Evolutionary conservation across 352 stramenopile genomes (phyloP).

Genomic region (Elongisporangium undulatum): DNA sequence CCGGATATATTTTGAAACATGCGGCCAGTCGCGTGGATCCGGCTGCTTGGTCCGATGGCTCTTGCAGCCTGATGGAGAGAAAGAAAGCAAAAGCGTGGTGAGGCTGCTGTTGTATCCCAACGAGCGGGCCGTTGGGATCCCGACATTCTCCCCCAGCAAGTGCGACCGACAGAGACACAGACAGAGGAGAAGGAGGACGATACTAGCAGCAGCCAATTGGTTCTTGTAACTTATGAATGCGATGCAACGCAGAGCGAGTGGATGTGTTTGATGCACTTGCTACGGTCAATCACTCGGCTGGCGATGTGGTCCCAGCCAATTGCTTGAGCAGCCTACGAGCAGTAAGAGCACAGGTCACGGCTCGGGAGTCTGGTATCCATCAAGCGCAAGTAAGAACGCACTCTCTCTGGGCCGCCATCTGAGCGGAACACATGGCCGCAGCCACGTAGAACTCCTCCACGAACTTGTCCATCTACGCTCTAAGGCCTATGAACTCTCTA

Average conservation of each 20-base stretch:
- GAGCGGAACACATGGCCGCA: conserved; percentile 38
- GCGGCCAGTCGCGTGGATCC: not conserved
- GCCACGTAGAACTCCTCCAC: conserved; percentile 60
- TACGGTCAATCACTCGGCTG: not conserved
- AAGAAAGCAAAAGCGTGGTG: not conserved
- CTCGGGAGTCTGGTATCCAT: too few relatives aligned
- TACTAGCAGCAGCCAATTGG: not conserved
- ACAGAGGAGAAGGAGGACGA: not conserved
- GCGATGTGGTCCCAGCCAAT: not conserved
- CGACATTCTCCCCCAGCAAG: not conserved
- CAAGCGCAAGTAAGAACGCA: not conserved
- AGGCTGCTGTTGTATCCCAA: not conserved
- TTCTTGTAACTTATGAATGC: not conserved
- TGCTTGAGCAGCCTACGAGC: not conserved
- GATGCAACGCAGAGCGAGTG: not conserved
- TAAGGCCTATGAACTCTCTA: not conserved
- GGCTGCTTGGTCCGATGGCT: too few relatives aligned
- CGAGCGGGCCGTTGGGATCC: not conserved
- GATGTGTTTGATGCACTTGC: not conserved
- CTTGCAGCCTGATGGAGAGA: not conserved
- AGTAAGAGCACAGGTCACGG: not conserved
- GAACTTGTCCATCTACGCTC: conserved; percentile 43
- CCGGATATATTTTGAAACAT: conserved; percentile 64
- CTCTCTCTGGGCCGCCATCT: conserved; percentile 27
- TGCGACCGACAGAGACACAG: not conserved